phyloP scores from a whole-genome alignment of 495 filamentous ascomycete species.

The Lasiosphaeria ovina region DNA sequence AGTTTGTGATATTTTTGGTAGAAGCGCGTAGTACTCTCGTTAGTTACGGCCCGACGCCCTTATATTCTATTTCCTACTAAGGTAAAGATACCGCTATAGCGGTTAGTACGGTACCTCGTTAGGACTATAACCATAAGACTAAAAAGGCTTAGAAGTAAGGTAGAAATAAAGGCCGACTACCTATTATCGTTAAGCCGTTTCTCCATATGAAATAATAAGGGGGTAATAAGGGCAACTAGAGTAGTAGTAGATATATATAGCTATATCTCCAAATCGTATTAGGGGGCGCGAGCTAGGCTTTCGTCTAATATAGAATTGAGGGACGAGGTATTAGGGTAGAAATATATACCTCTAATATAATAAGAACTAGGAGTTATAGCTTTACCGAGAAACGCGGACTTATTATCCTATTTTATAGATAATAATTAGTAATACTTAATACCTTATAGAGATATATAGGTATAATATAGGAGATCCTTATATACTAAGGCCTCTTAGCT shows the following conservation, averaged over 20 bases:
- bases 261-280: neutral
- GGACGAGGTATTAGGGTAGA: neutral
- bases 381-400: neutral
- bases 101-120: neutral
- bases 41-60: neutral
- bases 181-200: neutral
- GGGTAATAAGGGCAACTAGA: slow-evolving; percentile 1
- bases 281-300: neutral
- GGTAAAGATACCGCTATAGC: neutral
- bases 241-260: neutral
- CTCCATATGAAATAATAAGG: neutral
- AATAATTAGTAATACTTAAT: neutral
- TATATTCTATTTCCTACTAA: neutral
- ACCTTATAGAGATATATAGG: neutral
- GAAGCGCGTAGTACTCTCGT: neutral
- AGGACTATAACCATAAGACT: neutral
- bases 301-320: neutral
- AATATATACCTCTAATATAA: neutral
- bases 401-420: neutral
- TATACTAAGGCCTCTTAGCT: neutral
- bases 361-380: neutral
- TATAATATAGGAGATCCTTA: slow-evolving; percentile 1
- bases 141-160: neutral
- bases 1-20: neutral
- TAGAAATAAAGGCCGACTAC: slow-evolving; percentile 2